Evolutionary conservation across 2,329 filamentous ascomycete genomes (phyloP), one percentile per base, ranked within the genome.

Genomic region (Talaromyces sp.): DNA sequence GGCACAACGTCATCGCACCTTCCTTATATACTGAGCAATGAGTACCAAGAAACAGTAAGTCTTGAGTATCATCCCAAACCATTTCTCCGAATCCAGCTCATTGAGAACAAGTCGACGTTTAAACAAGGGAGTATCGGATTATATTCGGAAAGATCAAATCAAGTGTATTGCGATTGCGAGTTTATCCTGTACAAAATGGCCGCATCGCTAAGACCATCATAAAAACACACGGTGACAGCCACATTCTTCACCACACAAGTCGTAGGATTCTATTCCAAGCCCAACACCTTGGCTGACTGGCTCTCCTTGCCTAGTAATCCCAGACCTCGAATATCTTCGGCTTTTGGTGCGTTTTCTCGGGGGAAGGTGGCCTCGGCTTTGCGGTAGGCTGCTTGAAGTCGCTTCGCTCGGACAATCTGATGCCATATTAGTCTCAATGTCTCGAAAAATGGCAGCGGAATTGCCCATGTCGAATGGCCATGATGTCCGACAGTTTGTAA

Each of bases 221-320:
- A 49, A 67, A 56, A 67, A 19, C 56, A 58, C 36, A 38, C 36
- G 40, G 60, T 29, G 10, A 36, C 61, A 43, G 58, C 45, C 31
- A 29, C 54, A 22, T n/a, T 34, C 58, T 45, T 43, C 31, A 27
- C 36, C 36, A 56, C 29, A 43, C 56, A 15, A 31, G 19, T n/a
- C 59, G 25, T 25, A 51, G 10, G 15, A 53, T 31, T 31, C 27
- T 64, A 59, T 65, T 64, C 63, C 43, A 69, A 66, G 19, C 68
- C 75, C 69, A 84, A 67, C 54, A 83, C 84, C 75, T 85, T 84
- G 76, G 89, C 87, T 64, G 89, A 87, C 72, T 95, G 91, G 72
- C 96, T 91, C 71, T 95, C 90, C 78, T 92, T 92, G 74, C 90
- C 89, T 72, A 98, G 75, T 70, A 97, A 79, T 53, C 94, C 94